Base-by-base conservation (phyloP, 495 filamentous ascomycete genomes). In the Venustampulla echinocandica region DNA sequence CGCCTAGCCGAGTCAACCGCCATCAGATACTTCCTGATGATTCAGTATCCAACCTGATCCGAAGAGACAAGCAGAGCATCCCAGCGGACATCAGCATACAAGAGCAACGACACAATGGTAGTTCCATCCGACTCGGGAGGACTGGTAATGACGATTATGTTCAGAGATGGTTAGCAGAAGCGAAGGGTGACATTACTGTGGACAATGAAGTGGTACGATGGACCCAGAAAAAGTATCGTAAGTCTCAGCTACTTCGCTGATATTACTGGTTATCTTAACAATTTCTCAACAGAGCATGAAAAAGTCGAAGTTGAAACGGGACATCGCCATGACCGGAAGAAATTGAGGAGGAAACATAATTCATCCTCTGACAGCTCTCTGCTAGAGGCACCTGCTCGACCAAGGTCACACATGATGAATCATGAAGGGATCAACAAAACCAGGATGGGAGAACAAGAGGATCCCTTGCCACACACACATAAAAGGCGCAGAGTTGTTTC, bases 321-420 rank as follows among this genome's bases (percentile, higher is more conserved):
- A 6, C 37, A 22, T 21, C 15, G 5, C 1, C 10, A 17, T 36
- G n/a, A 37, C 4, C 22, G 10, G 1, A 18, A 25, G 14, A 24
- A 38, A 17, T 21, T 30, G 7, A 38, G 43, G 20, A 36, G 41
- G 18, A 51, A 44, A 27, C 41, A 47, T 19, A 45, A 39, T 14
- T 46, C 44, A 9, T 55, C 55, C 9, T 60, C 55, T 9, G 54
- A 56, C 23, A 59, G 51, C 37, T 61, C 61, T 20, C 47, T 58
- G 17, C 43, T 65, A 17, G 51, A 59, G 37, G 46, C 42, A 22
- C 55, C 55, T 5, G 27, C 37, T 13, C 44, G 27, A 28, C 13
- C 37, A n/a, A 13, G 22, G 17, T 18, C 24, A 30, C 21, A 25
- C 5, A 23, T 14, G 28, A 7, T 15, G 4, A 40, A 15, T 15